Evolutionary conservation across 192 early-diverging fungal species (phyloP).

Genomic region (Rhizoclosmatium globosum): DNA sequence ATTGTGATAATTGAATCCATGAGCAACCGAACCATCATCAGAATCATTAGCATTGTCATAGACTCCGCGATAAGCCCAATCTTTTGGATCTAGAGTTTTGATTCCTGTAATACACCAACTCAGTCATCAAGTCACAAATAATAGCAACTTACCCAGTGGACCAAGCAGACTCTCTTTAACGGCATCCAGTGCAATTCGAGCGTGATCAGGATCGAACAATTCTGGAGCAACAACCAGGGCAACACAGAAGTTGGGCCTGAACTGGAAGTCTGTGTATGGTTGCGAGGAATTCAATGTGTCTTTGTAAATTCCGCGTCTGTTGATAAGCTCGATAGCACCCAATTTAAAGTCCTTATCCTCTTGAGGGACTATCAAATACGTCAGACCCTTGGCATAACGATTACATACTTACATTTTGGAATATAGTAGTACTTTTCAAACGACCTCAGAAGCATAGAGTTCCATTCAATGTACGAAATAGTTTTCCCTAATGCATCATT

Average conservation of each 20-base stretch:
- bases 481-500: neutral
- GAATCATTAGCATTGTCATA: constrained; percentile 95
- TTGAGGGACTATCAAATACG: constrained; percentile 1
- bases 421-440: constrained; percentile 94
- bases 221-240: constrained; percentile 97
- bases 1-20: constrained; percentile 98
- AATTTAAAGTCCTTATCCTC: constrained; percentile 73
- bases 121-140: too few relatives aligned
- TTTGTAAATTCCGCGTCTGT: constrained; percentile 94
- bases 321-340: constrained; percentile 65
- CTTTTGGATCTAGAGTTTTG: constrained; percentile 93
- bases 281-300: constrained; percentile 79
- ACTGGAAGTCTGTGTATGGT: constrained; percentile 88
- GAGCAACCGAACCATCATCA: constrained; percentile 83
- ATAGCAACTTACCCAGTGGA: constrained; percentile 64
- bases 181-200: constrained; percentile 70
- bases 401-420: constrained; percentile 66
- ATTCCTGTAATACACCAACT: constrained; percentile 68
- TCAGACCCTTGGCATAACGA: neutral
- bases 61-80: constrained; percentile 90
- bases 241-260: constrained; percentile 90
- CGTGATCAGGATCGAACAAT: constrained; percentile 84
- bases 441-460: constrained; percentile 74
- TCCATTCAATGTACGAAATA: constrained; percentile 80
- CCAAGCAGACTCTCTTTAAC: constrained; percentile 76